Evolutionary conservation across 2,329 filamentous ascomycete species (phyloP), one percentile per base, ranked within the genome.

Genomic region (Didymella sp.): DNA sequence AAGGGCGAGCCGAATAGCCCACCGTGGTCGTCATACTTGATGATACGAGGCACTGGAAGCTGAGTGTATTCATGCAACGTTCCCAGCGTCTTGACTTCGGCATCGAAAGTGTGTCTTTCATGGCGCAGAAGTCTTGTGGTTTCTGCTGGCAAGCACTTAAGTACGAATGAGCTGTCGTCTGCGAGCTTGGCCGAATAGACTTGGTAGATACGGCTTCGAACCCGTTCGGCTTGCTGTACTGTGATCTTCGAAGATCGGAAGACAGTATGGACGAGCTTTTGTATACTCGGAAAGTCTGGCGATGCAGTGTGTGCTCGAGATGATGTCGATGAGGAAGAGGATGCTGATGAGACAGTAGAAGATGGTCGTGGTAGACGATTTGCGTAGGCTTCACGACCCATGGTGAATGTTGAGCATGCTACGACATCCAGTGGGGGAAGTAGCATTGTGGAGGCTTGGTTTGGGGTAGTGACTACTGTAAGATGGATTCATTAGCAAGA

Each of bases 81-180:
- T 47, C 77, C 72, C 4, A 81, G 68, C 2, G 73, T 71, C 49
- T 66, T 67, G 3, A 72, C 70, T 67, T 81, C 78, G 0, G 71
- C 73, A 50, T 77, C 75, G 3, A 81, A 61, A 12, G 73, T 67
- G 30, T 75, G 68, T 43, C 76, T 76, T 60, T 82, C 80, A 43
- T 79, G 76, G 7, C 79, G 75, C 13, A 82, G 71, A 11, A 79
- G 65, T 31, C 77, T 73, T 6, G 73, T 70, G 38, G 71, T 74
- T 52, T 63, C 58, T 28, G 73, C 60, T 19, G 79, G 78, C 30
- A 74, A 71, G 55, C 76, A 78, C 61, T 79, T 77, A 12, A 81
- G 66, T 5, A 80, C 63, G 43, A 80, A 71, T 24, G 72, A 71
- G 53, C 70, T 73, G 30, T 75, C 76, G 58, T 78, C 74, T 24